phyloP scores from a whole-genome alignment of 2,329 filamentous ascomycete species.

The Ophiostoma quercus region DNA sequence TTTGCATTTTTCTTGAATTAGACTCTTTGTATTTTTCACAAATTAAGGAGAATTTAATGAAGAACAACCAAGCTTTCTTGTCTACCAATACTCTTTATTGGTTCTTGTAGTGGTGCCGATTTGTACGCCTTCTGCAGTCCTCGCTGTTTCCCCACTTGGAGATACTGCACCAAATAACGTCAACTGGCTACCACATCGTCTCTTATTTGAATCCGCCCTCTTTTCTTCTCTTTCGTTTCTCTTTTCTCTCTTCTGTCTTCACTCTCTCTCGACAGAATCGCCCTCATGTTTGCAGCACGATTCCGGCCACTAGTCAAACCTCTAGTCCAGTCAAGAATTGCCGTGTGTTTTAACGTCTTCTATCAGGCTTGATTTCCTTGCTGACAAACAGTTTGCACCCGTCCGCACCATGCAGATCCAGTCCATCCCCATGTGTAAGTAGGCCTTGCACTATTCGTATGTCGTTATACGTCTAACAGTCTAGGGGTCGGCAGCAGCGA shows the following conservation, averaged over 20 bases:
- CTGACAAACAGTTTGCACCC: constrained; percentile 33
- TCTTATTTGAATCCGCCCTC: background rate
- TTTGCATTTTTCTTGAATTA: no score
- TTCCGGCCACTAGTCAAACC: constrained; percentile 10
- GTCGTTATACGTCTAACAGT: background rate
- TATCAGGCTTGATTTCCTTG: background rate
- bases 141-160: constrained; percentile 12
- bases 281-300: constrained; percentile 16
- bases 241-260: background rate
- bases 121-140: background rate
- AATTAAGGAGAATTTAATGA: background rate
- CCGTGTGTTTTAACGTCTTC: background rate
- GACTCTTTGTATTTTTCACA: background rate
- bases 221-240: background rate
- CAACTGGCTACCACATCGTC: constrained; percentile 1
- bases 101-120: background rate
- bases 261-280: background rate
- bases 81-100: background rate
- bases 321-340: background rate
- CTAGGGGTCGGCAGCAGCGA: constrained; percentile 70
- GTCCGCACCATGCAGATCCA: constrained; percentile 71
- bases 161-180: constrained; percentile 8
- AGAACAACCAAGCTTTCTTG: background rate
- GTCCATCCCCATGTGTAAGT: constrained; percentile 82
- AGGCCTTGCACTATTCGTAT: background rate